Percentiles rank a stretch among this genome's conserved stretches.
These are phyloP conservation scores for Talaromyces sp. DNA, from an alignment of 2,329 filamentous ascomycete genomes.

Conservation along the genomic window DNA sequence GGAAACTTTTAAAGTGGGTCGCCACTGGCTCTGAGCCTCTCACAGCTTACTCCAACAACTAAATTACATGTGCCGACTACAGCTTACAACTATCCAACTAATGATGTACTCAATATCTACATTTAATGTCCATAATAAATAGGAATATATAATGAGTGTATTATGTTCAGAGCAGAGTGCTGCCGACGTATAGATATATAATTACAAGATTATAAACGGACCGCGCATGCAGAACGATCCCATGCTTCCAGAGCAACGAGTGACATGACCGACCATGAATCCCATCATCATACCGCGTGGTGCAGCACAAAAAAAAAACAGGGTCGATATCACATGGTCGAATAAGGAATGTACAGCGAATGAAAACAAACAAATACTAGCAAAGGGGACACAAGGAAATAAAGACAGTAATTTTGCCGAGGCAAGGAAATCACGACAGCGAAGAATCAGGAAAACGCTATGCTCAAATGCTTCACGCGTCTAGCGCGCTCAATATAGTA, in stretches of 20 bases:
- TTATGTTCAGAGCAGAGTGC: slow-evolving; percentile 10
- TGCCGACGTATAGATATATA: slow-evolving; percentile 9
- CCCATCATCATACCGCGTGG: background rate
- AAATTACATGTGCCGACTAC: background rate
- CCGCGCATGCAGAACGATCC: background rate
- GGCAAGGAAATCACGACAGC: background rate
- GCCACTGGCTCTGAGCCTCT: background rate
- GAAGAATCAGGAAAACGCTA: slow-evolving; percentile 11
- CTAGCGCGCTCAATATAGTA: slow-evolving; percentile 10
- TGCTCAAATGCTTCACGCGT: slow-evolving; percentile 11
- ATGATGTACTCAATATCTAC: too few species aligned
- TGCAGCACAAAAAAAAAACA: background rate
- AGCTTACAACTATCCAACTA: background rate
- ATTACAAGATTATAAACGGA: slow-evolving; percentile 12
- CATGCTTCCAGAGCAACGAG: slow-evolving; percentile 12
- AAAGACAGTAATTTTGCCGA: slow-evolving; percentile 10
- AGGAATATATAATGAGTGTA: background rate
- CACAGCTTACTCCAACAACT: background rate
- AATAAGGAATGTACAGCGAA: slow-evolving; percentile 10
- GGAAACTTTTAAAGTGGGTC: slow-evolving; percentile 2
- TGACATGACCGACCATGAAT: slow-evolving; percentile 6
- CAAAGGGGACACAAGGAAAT: slow-evolving; percentile 4
- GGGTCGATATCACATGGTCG: background rate
- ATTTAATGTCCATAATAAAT: background rate
- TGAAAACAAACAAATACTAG: background rate